Percentiles rank a stretch among this genome's conserved stretches.
Evolutionary conservation across 1,139 yeast species (phyloP).

Genomic region (Meyerozyma guilliermondii): DNA sequence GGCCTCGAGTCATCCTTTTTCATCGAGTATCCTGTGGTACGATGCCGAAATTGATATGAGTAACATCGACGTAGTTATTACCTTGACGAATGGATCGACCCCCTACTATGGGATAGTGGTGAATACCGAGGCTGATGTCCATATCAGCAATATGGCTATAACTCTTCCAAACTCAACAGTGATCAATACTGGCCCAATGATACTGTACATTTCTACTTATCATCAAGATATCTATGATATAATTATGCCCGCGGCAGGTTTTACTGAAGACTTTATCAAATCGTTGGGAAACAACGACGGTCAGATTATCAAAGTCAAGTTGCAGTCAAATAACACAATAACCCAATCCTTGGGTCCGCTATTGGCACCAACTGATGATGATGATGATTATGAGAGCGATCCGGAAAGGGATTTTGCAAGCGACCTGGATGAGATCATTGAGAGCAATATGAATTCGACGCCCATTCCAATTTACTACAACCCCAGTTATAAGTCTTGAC

Average conservation of each 20-base stretch:
- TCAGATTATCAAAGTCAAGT: neutral
- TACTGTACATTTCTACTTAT: neutral
- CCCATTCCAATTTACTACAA: conserved; percentile 1
- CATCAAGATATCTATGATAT: neutral
- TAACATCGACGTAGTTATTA: neutral
- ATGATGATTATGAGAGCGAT: neutral
- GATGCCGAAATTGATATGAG: neutral
- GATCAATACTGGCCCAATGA: conserved; percentile 1
- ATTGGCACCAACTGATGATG: conserved; percentile 1
- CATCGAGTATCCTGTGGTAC: conserved; percentile 1
- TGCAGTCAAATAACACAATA: conserved; percentile 1
- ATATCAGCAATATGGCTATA: neutral
- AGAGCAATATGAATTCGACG: neutral
- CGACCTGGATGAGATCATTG: no score
- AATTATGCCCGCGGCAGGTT: neutral
- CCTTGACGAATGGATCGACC: conserved; percentile 1
- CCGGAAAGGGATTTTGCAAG: no score
- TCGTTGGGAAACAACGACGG: neutral
- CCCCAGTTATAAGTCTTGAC: conserved; percentile 1
- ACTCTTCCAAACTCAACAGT: conserved; percentile 1
- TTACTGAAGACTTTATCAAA: neutral
- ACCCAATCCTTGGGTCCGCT: conserved; percentile 1
- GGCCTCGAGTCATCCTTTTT: conserved; percentile 1
- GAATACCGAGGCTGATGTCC: conserved; percentile 1
- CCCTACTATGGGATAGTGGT: neutral